Base-by-base conservation (phyloP, 768 basidiomycete species). In the Rubroboletus satanas region DNA sequence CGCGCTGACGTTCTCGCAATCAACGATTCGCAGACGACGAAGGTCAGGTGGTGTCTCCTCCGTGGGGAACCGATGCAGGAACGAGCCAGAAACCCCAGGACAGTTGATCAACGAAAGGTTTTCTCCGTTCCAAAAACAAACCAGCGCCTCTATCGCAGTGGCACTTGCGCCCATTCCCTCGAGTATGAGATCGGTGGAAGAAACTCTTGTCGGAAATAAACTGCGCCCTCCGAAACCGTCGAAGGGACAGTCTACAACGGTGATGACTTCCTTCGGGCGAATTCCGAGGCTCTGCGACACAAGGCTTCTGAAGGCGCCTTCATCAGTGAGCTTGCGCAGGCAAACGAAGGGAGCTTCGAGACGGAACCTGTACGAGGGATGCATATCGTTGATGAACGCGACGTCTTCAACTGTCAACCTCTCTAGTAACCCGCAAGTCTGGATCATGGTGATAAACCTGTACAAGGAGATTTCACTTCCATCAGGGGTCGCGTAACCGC, bases 91-190 rank as follows among this genome's bases (percentile, higher is more conserved):
- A 8, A 58, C 4, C 10, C 48, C 46, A 28, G 38, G 48, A 35
- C 56, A 58, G 33, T 50, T 35, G 55, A 51, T 17, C 26, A 58
- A 3, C 2, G 56, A 50, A 2, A 58, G 38, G 18, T n/a, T 31
- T 38, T 58, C 56, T 17, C 56, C 56, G 10, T 58, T 51, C 56
- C 56, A 58, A n/a, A 45, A 29, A 31, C 56, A 41, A 10, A 51
- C 33, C 21, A 58, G 3, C 7, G 49, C 23, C 15, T 51, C 55
- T 4, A 51, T 45, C 3, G 43, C 48, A 15, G 48, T 7, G 21
- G 42, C 5, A 17, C 42, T 37, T 17, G 46, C 21, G 18, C 15
- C 37, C 7, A 57, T 43, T 26, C 42, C 21, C 8, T 57, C 56
- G 17, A 58, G 56, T 23, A 18, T 17, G 37, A 58, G 48, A 26